Conservation (phyloP, 2,329 filamentous ascomycete species). For the Fusarium pseudograminearum region DNA sequence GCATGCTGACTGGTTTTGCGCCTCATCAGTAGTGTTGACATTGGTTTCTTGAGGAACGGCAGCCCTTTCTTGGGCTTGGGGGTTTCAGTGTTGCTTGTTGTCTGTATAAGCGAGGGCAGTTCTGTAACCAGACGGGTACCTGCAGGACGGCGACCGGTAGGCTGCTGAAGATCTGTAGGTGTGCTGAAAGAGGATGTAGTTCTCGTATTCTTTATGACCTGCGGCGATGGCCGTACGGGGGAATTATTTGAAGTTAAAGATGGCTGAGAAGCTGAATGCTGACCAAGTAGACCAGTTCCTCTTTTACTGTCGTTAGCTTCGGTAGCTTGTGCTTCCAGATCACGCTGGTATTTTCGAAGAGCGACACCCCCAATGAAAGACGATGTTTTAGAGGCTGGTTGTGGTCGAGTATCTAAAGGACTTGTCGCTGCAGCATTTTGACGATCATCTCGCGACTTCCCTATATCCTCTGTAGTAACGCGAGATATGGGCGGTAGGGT, state of each 20-base stretch:
- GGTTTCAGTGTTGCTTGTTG: slow-evolving; percentile 53
- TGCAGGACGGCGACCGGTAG: slow-evolving; percentile 57
- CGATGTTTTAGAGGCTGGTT: slow-evolving; percentile 50
- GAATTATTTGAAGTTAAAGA: slow-evolving; percentile 42
- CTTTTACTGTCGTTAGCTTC: slow-evolving; percentile 37
- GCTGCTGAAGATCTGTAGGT: slow-evolving; percentile 62
- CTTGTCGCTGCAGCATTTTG: slow-evolving; percentile 44
- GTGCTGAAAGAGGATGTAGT: slow-evolving; percentile 58
- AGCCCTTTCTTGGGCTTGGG: slow-evolving; percentile 65
- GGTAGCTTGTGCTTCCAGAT: slow-evolving; percentile 46
- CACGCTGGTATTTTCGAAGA: slow-evolving; percentile 63
- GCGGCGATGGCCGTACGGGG: slow-evolving; percentile 43
- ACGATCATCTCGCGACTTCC: slow-evolving; percentile 42
- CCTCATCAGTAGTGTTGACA: slow-evolving; percentile 69
- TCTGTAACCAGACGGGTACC: slow-evolving; percentile 58
- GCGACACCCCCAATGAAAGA: slow-evolving; percentile 69
- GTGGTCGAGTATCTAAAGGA: slow-evolving; percentile 42
- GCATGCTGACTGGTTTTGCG: slow-evolving; percentile 65
- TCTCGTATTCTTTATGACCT: slow-evolving; percentile 49
- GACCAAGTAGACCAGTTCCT: slow-evolving; percentile 27
- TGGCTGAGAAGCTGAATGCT: slow-evolving; percentile 38
- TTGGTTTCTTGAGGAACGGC: slow-evolving; percentile 70
- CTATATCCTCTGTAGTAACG: slow-evolving; percentile 58
- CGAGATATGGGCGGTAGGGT: slow-evolving; percentile 64
- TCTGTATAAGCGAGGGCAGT: slow-evolving; percentile 49